Conservation (phyloP, 2,329 filamentous ascomycete genomes). For the Exophiala aquamarina region DNA sequence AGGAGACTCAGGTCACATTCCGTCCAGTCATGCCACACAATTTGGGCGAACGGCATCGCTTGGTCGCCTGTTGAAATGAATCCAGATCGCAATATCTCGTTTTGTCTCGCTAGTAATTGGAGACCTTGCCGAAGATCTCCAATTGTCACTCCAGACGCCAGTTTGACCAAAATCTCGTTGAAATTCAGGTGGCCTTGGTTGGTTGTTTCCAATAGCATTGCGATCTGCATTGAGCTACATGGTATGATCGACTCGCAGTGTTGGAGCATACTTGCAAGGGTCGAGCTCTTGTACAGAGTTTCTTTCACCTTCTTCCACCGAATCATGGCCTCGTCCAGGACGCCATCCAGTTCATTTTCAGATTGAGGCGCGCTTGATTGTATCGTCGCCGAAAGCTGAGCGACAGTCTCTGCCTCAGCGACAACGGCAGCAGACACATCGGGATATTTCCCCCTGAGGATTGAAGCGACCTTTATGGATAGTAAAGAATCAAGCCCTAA, state of each 20-base stretch:
- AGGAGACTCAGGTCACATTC: conserved; percentile 43
- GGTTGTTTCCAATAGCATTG: conserved; percentile 77
- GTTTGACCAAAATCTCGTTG: conserved; percentile 71
- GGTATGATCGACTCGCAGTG: conserved; percentile 46
- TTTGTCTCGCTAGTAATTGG: conserved; percentile 49
- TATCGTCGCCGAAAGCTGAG: conserved; percentile 15
- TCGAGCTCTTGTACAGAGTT: not conserved
- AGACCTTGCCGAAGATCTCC: conserved; percentile 53
- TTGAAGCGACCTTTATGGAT: conserved; percentile 64
- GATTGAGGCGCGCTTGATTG: not conserved
- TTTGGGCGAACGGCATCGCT: conserved; percentile 56
- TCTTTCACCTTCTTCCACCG: conserved; percentile 14
- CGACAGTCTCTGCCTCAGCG: conserved; percentile 55
- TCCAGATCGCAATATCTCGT: conserved; percentile 71
- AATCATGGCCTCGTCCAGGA: conserved; percentile 3
- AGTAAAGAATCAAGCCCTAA: conserved; percentile 67
- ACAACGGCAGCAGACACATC: conserved; percentile 60
- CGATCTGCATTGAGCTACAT: conserved; percentile 72
- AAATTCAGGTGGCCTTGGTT: conserved; percentile 65
- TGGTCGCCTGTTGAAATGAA: conserved; percentile 57
- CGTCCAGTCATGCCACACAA: conserved; percentile 61
- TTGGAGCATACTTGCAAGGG: conserved; percentile 1
- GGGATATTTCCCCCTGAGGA: conserved; percentile 59
- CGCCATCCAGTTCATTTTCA: not conserved
- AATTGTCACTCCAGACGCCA: conserved; percentile 40